Evolutionary conservation across 108 stramenopile genomes (phyloP).

Genomic region (Poteriospumella lacustris): DNA sequence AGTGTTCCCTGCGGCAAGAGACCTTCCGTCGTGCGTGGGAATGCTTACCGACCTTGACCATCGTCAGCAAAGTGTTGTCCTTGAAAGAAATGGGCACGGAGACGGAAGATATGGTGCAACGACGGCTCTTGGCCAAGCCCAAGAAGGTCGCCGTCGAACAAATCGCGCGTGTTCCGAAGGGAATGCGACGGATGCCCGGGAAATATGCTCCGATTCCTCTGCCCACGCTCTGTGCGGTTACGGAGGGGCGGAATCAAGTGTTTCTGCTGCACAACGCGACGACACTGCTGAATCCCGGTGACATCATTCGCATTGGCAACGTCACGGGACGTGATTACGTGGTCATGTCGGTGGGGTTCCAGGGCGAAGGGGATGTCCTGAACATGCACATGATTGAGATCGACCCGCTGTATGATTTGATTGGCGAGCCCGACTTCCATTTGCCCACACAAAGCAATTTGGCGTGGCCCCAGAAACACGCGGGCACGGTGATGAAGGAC

Average conservation of each 20-base stretch:
- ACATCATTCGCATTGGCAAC: slow-evolving; percentile 25
- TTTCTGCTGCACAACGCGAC: not conserved
- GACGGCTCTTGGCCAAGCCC: not conserved
- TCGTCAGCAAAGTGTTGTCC: not conserved
- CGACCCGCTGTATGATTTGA: not conserved
- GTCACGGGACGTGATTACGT: slow-evolving; percentile 1
- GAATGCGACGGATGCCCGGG: not conserved
- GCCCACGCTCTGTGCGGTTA: not conserved
- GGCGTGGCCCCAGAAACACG: not conserved
- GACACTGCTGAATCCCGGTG: not conserved
- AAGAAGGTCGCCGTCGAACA: not conserved
- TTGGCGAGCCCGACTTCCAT: not conserved
- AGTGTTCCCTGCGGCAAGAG: slow-evolving; percentile 21
- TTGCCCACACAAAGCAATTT: not conserved
- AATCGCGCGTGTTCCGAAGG: not conserved
- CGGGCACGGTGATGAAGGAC: too few relatives aligned
- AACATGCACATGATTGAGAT: not conserved
- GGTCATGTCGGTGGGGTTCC: not conserved
- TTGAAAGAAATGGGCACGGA: not conserved
- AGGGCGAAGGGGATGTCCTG: not conserved
- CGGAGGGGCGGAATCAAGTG: not conserved
- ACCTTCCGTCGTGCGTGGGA: slow-evolving; percentile 23
- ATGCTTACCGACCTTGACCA: not conserved
- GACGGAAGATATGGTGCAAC: slow-evolving; percentile 11
- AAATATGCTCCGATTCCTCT: not conserved